Percentiles rank a stretch among this genome's conserved stretches.
Conservation (phyloP, 306 rosid species). For the Cicer yamashitae region DNA sequence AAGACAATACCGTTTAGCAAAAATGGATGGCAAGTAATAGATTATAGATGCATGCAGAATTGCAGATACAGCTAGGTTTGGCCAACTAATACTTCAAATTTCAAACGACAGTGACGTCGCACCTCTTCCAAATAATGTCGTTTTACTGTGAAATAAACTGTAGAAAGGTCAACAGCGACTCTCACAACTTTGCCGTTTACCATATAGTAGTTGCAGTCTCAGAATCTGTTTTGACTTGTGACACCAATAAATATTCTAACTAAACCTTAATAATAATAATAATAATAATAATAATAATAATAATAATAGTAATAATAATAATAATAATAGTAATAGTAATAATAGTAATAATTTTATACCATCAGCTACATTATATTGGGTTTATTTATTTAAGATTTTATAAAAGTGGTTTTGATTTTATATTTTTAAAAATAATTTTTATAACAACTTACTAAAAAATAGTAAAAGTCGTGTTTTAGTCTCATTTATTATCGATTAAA, state of each 20-base stretch:
- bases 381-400: too few relatives aligned
- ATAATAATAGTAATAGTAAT: too few relatives aligned
- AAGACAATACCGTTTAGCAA: not conserved
- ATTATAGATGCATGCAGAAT: not conserved
- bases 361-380: too few relatives aligned
- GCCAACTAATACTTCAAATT: not conserved
- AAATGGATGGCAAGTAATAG: not conserved
- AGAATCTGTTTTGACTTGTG: not conserved
- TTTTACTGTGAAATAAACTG: not conserved
- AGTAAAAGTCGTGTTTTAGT: too few relatives aligned
- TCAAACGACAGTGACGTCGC: not conserved
- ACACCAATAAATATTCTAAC: not conserved
- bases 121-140: conserved; percentile 1
- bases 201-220: not conserved
- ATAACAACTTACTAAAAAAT: too few relatives aligned
- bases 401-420: too few relatives aligned
- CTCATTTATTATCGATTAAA: too few relatives aligned
- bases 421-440: too few relatives aligned
- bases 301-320: too few relatives aligned
- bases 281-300: too few relatives aligned
- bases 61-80: not conserved
- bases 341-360: too few relatives aligned
- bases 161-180: conserved; percentile 34
- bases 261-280: not conserved
- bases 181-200: conserved; percentile 10